Percentiles rank a stretch among this genome's conserved stretches.
Evolutionary conservation across 345 rosid species (phyloP).

Genomic region (Eutrema heterophyllum): DNA sequence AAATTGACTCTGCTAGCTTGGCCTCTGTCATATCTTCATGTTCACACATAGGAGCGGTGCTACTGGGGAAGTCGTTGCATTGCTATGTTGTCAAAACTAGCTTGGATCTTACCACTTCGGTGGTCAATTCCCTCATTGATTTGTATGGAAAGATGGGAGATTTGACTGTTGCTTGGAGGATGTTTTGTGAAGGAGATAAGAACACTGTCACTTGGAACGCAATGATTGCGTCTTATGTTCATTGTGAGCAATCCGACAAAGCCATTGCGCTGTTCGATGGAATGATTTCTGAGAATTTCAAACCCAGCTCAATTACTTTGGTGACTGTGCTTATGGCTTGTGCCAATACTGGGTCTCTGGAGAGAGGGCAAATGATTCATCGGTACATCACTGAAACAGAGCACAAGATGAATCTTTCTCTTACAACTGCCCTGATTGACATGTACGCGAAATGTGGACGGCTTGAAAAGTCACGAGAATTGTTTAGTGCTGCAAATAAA

Average conservation of each 20-base stretch:
- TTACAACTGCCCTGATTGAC: constrained; percentile 55
- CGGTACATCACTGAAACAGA: constrained; percentile 41
- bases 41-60: constrained; percentile 40
- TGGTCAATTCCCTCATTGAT: constrained; percentile 53
- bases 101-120: constrained; percentile 30
- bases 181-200: constrained; percentile 39
- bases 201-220: constrained; percentile 57
- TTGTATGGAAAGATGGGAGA: constrained; percentile 54
- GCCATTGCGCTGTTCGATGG: constrained; percentile 53
- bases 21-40: constrained; percentile 54
- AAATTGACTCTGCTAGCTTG: constrained; percentile 38
- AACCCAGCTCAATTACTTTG: constrained; percentile 51
- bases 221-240: constrained; percentile 45
- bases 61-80: constrained; percentile 51
- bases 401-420: constrained; percentile 45
- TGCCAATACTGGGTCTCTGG: constrained; percentile 48
- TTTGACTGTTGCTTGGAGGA: constrained; percentile 38
- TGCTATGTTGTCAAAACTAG: constrained; percentile 39
- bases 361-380: constrained; percentile 52
- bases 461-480: constrained; percentile 44
- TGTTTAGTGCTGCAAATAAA: constrained; percentile 43
- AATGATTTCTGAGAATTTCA: constrained; percentile 43
- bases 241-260: constrained; percentile 33
- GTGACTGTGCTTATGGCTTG: constrained; percentile 57
- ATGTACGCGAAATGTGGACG: constrained; percentile 77